Evolutionary conservation across 129 eudicot species (phyloP), one percentile per base, ranked within the genome.

Genomic region (Logfia minima): DNA sequence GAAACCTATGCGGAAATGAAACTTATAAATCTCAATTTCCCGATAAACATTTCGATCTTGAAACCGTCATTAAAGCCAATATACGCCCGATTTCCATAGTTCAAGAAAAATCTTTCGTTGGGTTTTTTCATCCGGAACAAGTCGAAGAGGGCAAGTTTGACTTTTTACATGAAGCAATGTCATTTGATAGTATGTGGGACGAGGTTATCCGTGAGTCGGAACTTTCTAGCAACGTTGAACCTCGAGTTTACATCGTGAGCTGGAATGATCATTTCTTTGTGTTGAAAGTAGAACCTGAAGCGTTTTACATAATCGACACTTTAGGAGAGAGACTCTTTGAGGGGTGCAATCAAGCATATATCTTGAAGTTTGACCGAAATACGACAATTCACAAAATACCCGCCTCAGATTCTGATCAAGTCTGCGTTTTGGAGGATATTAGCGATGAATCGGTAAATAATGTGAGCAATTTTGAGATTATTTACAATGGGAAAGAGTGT

Each of bases 231-330:
- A 23, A 35, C 6, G 72, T 71, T 22, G 86, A 84, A 66, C 78
- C 91, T 6, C 75, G 59, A 23, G 85, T 92, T 29, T 92, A 86
- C 68, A 88, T 92, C 6, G 83, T 90, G 55, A 92, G 98, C 45
- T 92, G 98, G 98, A 90, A 92, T 37, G 96, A 92, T 72, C 98
- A 90, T 66, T 92, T 92, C 71, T 92, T 92, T 66, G 89, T 92
- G 55, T 90, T 92, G 75, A 92, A 86, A 77, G 95, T 92, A 26
- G 92, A 87, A 45, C 65, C 82, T 0, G 87, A 89, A 61, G 92
- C 90, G 59, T 87, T 87, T 84, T 91, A 87, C 75, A 84, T 91
- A 48, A 85, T 91, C 14, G 97, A 91, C 81, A 91, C 95, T 32
- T 77, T 91, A 41, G 97, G 97, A 16, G 97, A 91, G 79, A 78